Base-by-base conservation (phyloP, 345 rosid genomes). In the Acer yangbiense region DNA sequence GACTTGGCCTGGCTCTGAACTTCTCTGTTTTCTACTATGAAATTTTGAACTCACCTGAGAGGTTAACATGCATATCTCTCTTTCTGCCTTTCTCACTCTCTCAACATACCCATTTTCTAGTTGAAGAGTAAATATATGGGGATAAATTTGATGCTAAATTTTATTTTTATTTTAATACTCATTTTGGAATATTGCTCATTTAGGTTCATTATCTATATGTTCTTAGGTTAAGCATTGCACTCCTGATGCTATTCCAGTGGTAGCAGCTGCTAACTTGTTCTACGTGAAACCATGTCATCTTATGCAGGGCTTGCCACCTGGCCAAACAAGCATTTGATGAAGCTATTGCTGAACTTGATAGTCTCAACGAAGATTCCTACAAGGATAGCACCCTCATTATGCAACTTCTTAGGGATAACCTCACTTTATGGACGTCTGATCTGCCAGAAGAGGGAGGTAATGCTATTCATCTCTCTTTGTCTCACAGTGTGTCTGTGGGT, bases 361-460 rank as follows among this genome's bases (percentile, higher is more conserved):
- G 92, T 88, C 94, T 94, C 60, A 91, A 86, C 55, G 98, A 92
- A 82, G 97, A 94, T 20, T 90, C 97, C 2, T 92, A 92, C 87
- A 94, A 92, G 84, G 98, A 92, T 76, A 90, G 95, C 84, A 94
- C 97, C 46, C 93, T 92, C 12, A 92, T 92, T 78, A 89, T 94
- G 98, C 97, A 92, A 77, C 95, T 92, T 81, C 93, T 94, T 16
- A 88, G 98, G 87, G 98, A 94, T 80, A 92, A 92, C 78, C 94
- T 92, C 85, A 86, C 95, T 29, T 71, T 92, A 55, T 94, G 95
- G 97, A 92, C 97, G 75, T 85, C 97, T 5, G 95, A 92, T 87
- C 80, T 92, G 76, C 92, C 93, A 1, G 97, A 93, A 65, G 98
- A 91, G 79, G 94, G 90, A 87, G 98, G 98, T 91, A 82, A 39